phyloP scores from a whole-genome alignment of 1,284 basidiomycete genomes.

The Cryptococcus amylolentus region DNA sequence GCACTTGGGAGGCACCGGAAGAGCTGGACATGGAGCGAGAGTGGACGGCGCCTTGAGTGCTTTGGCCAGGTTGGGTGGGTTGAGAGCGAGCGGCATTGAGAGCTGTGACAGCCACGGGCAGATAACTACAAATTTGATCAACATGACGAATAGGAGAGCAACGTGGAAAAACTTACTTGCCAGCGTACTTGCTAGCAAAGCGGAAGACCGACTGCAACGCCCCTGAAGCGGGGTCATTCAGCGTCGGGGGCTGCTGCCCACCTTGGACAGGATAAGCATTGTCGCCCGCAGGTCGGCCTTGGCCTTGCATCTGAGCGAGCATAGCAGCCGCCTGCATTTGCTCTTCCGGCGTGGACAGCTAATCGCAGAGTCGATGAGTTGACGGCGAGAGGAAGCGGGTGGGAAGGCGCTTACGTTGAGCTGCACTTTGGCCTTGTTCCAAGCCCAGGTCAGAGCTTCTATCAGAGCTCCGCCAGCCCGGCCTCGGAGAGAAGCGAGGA shows the following conservation, averaged over 20 bases:
- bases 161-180: conserved; percentile 29
- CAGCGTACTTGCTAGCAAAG: conserved; percentile 34
- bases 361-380: not conserved
- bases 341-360: not conserved
- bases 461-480: conserved; percentile 31
- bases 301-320: not conserved
- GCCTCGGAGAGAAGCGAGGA: conserved; percentile 51
- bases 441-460: conserved; percentile 37
- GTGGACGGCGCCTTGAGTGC: conserved; percentile 1
- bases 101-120: conserved; percentile 42
- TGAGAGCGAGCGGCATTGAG: conserved; percentile 24
- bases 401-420: conserved; percentile 35
- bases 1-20: conserved; percentile 15
- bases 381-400: not conserved
- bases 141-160: not conserved
- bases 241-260: conserved; percentile 37
- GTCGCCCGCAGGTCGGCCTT: not conserved
- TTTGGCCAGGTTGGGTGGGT: not conserved
- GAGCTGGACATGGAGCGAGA: conserved; percentile 9
- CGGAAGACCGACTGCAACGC: conserved; percentile 40
- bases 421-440: conserved; percentile 35
- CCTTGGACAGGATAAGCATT: conserved; percentile 12
- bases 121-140: conserved; percentile 27
- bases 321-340: not conserved
- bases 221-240: conserved; percentile 45